Evolutionary conservation across 305 asterid species (phyloP).

Genomic region (Fraxinus sp.): DNA sequence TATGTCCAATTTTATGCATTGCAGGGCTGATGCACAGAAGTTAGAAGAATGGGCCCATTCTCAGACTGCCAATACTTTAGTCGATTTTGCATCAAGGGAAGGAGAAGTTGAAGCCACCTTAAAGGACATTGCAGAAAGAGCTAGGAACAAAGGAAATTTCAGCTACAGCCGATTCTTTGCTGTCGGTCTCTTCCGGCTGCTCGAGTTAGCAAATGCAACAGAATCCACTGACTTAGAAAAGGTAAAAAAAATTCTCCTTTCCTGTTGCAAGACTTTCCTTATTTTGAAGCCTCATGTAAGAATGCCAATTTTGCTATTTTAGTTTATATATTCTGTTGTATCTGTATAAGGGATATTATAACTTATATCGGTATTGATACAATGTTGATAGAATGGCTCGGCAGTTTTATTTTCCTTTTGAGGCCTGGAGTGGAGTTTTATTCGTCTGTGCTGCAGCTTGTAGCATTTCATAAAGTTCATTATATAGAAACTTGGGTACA

Average conservation of each 20-base stretch:
- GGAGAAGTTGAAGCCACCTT: conserved; percentile 76
- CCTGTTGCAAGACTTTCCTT: background rate
- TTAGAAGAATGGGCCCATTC: conserved; percentile 89
- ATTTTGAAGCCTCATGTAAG: background rate
- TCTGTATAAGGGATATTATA: background rate
- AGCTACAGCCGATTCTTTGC: conserved; percentile 96
- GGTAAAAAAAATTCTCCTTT: conserved; percentile 40
- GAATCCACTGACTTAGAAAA: conserved; percentile 80
- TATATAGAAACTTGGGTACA: background rate
- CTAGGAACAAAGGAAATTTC: conserved; percentile 64
- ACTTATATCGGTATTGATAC: background rate
- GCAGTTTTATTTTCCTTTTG: background rate
- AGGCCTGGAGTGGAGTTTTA: background rate
- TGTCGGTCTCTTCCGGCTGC: conserved; percentile 91
- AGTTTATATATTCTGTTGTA: background rate
- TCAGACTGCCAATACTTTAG: conserved; percentile 67
- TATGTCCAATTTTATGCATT: background rate
- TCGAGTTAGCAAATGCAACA: conserved; percentile 84
- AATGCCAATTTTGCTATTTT: background rate
- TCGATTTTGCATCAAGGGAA: conserved; percentile 73
- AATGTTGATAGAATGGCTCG: background rate
- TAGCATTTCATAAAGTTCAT: background rate
- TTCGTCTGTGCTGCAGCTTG: background rate
- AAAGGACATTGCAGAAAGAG: conserved; percentile 85
- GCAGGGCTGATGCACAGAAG: conserved; percentile 82